phyloP scores from a whole-genome alignment of 768 basidiomycete species.

The Kwoniella shandongensis region DNA sequence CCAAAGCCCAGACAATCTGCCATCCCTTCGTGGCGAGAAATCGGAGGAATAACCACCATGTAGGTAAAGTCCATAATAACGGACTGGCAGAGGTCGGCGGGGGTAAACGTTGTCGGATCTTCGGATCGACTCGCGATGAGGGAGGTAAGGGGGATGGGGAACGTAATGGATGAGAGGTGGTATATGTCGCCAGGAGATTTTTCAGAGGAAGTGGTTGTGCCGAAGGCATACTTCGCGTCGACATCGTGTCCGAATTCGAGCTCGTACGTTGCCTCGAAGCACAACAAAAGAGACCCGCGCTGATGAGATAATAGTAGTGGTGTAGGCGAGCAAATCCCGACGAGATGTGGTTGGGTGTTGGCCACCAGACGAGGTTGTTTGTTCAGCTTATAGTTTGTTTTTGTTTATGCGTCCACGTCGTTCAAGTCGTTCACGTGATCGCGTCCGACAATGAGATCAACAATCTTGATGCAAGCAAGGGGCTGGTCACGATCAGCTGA shows the following conservation, averaged over 20 bases:
- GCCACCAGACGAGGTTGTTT: too few relatives aligned
- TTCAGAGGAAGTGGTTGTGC: slow-evolving; percentile 24
- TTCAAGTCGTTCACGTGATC: too few relatives aligned
- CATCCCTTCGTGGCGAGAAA: slow-evolving; percentile 47
- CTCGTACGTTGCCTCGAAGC: too few relatives aligned
- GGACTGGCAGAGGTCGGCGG: slow-evolving; percentile 36
- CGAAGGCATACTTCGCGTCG: neutral
- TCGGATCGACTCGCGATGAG: slow-evolving; percentile 46
- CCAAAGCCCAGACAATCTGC: slow-evolving; percentile 55
- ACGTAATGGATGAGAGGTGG: slow-evolving; percentile 41
- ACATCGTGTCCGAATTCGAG: neutral
- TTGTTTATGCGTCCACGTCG: too few relatives aligned
- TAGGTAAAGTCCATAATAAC: slow-evolving; percentile 40
- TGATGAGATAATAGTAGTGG: too few relatives aligned
- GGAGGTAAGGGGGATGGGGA: slow-evolving; percentile 48
- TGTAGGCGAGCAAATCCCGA: too few relatives aligned
- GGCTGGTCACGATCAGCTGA: too few relatives aligned
- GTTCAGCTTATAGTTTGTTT: too few relatives aligned
- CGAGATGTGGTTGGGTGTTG: too few relatives aligned
- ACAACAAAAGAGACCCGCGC: too few relatives aligned
- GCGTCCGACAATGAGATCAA: too few relatives aligned
- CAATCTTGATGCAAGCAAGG: too few relatives aligned
- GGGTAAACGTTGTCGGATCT: slow-evolving; percentile 33
- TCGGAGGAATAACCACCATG: slow-evolving; percentile 36
- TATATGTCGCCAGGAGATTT: slow-evolving; percentile 33